phyloP scores from a whole-genome alignment of 352 stramenopile species.

The Globisporangium nunn region DNA sequence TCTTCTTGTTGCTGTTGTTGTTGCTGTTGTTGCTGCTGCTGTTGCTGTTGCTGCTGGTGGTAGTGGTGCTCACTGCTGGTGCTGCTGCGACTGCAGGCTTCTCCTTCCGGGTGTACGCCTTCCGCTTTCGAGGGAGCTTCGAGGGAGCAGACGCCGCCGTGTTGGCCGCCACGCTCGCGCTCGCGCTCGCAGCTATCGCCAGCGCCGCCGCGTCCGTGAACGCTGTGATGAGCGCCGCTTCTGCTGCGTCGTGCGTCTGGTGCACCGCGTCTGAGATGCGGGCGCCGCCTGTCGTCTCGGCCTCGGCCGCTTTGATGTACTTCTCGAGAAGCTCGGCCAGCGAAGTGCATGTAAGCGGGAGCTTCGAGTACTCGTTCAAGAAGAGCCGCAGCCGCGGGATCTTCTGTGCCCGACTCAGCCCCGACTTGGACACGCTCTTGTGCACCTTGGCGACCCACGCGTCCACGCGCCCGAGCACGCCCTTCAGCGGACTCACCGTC shows the following conservation, averaged over 20 bases:
- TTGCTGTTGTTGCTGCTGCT: no score
- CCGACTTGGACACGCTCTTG: slow-evolving; percentile 65
- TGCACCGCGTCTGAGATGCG: slow-evolving; percentile 22
- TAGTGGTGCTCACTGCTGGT: neutral
- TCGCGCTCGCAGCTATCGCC: slow-evolving; percentile 2
- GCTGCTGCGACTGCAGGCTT: slow-evolving; percentile 15
- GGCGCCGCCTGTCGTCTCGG: slow-evolving; percentile 7
- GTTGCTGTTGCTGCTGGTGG: neutral
- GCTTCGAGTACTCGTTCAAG: slow-evolving; percentile 87
- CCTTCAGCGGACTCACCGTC: slow-evolving; percentile 46
- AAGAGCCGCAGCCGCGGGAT: slow-evolving; percentile 55
- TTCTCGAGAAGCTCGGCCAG: slow-evolving; percentile 23
- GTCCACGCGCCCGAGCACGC: slow-evolving; percentile 70
- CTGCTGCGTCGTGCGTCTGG: slow-evolving; percentile 19
- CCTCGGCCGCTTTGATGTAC: slow-evolving; percentile 24
- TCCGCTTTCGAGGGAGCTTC: slow-evolving; percentile 59
- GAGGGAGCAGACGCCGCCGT: neutral
- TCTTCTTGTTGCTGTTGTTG: slow-evolving; percentile 39
- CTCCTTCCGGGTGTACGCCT: slow-evolving; percentile 57
- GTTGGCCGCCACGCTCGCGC: neutral
- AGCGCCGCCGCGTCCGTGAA: slow-evolving; percentile 25
- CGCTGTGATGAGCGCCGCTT: slow-evolving; percentile 18
- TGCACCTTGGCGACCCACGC: slow-evolving; percentile 76
- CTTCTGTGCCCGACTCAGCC: slow-evolving; percentile 44
- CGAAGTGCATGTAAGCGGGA: slow-evolving; percentile 62